These are phyloP conservation scores for Gossypium sturtianum DNA, from an alignment of 345 rosid genomes.

Conservation along the genomic window DNA sequence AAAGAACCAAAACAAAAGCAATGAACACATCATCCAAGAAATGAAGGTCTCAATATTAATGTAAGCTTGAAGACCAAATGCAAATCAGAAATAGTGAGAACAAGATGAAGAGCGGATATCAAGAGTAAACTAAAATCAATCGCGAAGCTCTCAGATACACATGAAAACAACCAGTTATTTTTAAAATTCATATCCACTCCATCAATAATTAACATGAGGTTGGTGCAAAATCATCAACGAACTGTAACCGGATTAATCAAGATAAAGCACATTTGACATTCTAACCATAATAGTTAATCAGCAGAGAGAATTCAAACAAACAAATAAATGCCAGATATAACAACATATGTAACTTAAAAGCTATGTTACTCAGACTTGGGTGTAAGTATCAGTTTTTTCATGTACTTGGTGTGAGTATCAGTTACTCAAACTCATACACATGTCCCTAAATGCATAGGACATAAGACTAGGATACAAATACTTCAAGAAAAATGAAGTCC, in stretches of 20 bases:
- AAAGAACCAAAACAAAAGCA: slow-evolving; percentile 2
- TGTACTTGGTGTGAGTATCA: not conserved
- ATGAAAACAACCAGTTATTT: not conserved
- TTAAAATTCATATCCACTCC: not conserved
- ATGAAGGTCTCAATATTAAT: not conserved
- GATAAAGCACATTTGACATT: slow-evolving; percentile 2
- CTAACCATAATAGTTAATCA: not conserved
- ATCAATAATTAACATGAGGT: not conserved
- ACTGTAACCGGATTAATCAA: not conserved
- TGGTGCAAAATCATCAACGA: not conserved
- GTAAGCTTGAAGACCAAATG: not conserved
- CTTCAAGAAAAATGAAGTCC: not conserved
- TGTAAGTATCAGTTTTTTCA: not conserved
- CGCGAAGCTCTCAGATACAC: not conserved
- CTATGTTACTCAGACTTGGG: no score
- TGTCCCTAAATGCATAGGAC: not conserved
- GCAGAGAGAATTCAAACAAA: not conserved
- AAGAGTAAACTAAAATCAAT: slow-evolving; percentile 1
- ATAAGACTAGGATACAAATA: not conserved
- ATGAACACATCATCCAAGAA: not conserved
- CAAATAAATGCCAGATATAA: not conserved
- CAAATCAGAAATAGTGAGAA: not conserved
- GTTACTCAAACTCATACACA: not conserved
- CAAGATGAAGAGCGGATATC: not conserved
- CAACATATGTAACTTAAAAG: no score